Conservation (phyloP, 257 asterid species). For the Rubia yunnanensis region DNA sequence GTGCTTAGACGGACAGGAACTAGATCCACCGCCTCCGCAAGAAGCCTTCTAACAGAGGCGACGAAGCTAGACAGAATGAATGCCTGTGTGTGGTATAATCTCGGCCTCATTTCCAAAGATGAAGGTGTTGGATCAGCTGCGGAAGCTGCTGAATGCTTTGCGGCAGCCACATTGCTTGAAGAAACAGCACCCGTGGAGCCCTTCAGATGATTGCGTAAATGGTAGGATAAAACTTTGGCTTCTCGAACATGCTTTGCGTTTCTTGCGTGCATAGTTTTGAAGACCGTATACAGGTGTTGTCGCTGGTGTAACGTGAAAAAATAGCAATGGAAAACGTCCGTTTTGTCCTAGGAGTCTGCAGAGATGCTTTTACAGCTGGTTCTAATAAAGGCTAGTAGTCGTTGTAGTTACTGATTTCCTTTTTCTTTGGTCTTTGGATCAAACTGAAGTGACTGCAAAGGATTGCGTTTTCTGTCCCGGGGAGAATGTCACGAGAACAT, state of each 20-base stretch:
- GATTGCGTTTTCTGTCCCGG: too few relatives aligned
- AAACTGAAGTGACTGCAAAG: neutral
- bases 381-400: neutral
- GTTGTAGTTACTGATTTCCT: neutral
- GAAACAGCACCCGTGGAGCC: slow-evolving; percentile 83
- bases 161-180: slow-evolving; percentile 56
- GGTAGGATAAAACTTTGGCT: neutral
- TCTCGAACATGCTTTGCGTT: neutral
- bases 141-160: slow-evolving; percentile 79
- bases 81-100: slow-evolving; percentile 66
- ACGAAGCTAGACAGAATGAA: slow-evolving; percentile 57
- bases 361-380: neutral
- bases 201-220: slow-evolving; percentile 36
- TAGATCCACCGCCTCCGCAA: slow-evolving; percentile 34
- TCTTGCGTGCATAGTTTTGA: slow-evolving; percentile 11
- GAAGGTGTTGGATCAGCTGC: slow-evolving; percentile 36
- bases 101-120: slow-evolving; percentile 63
- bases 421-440: neutral
- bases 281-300: neutral
- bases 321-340: neutral
- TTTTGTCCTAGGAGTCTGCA: neutral
- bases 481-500: neutral
- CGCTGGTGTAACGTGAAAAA: neutral
- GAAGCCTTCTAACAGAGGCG: slow-evolving; percentile 73
- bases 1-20: slow-evolving; percentile 40